phyloP scores from a whole-genome alignment of 306 rosid species.

The Trifolium pratense region DNA sequence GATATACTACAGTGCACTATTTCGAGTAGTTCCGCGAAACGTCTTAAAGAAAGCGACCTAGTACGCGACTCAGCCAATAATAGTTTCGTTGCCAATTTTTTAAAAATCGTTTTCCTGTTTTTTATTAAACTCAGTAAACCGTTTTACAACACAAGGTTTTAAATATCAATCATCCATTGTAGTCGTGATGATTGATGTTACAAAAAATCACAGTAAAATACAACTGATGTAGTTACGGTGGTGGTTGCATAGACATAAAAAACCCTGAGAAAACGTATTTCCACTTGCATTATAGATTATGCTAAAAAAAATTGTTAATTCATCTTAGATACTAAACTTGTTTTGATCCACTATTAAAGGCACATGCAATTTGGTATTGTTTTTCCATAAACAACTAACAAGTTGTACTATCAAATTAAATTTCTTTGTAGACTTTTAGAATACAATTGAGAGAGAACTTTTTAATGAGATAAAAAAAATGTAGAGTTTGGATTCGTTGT shows the following conservation, averaged over 20 bases:
- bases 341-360: neutral
- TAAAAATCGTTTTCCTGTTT: no score
- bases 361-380: conserved; percentile 1
- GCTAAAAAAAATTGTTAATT: neutral
- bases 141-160: no score
- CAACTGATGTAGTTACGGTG: neutral
- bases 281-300: neutral
- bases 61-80: no score
- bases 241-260: neutral
- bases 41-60: no score
- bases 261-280: neutral
- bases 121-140: no score
- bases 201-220: neutral
- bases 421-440: neutral
- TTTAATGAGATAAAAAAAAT: conserved; percentile 3
- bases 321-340: neutral
- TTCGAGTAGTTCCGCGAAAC: no score
- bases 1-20: no score
- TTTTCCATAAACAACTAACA: neutral
- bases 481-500: conserved; percentile 21
- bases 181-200: neutral
- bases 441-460: conserved; percentile 4
- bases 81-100: no score
- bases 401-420: neutral
- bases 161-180: neutral